Evolutionary conservation across 2,329 filamentous ascomycete genomes (phyloP).

Genomic region (Rasamsonia emersonii): DNA sequence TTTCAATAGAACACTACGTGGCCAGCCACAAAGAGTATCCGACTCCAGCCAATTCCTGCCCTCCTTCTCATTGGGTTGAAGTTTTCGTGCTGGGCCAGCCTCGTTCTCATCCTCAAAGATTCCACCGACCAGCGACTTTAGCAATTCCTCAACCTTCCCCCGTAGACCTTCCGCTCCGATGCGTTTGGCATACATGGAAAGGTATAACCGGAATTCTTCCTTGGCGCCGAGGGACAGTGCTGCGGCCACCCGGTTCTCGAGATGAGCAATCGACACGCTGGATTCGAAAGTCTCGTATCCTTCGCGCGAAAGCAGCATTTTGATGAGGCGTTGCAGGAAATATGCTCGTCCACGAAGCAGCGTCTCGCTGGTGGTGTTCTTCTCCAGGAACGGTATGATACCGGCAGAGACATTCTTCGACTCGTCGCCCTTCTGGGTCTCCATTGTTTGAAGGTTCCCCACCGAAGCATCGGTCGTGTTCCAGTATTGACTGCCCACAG

Average conservation of each 20-base stretch:
- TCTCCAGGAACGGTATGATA: slow-evolving; percentile 85
- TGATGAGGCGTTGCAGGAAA: slow-evolving; percentile 83
- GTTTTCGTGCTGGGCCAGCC: slow-evolving; percentile 20
- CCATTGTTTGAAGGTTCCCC: slow-evolving; percentile 66
- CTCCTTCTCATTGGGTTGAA: slow-evolving; percentile 29
- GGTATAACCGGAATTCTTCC: slow-evolving; percentile 87
- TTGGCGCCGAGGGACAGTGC: slow-evolving; percentile 74
- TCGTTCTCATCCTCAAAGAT: slow-evolving; percentile 52
- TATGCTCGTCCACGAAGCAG: slow-evolving; percentile 86
- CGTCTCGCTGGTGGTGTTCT: slow-evolving; percentile 89
- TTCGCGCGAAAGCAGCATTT: slow-evolving; percentile 75
- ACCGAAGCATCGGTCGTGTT: slow-evolving; percentile 92
- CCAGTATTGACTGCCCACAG: slow-evolving; percentile 96
- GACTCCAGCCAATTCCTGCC: slow-evolving; percentile 42
- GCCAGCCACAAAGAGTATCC: slow-evolving; percentile 81
- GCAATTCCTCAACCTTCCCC: slow-evolving; percentile 84
- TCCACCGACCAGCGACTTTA: slow-evolving; percentile 72
- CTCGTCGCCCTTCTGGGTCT: slow-evolving; percentile 50
- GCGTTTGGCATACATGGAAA: slow-evolving; percentile 98
- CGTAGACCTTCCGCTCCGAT: slow-evolving; percentile 82
- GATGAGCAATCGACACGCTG: slow-evolving; percentile 81
- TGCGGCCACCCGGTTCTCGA: slow-evolving; percentile 90
- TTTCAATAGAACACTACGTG: slow-evolving; percentile 75
- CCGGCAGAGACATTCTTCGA: slow-evolving; percentile 65
- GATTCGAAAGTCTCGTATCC: slow-evolving; percentile 90